phyloP scores from a whole-genome alignment of 352 stramenopile genomes.

The Globisporangium okanoganense region DNA sequence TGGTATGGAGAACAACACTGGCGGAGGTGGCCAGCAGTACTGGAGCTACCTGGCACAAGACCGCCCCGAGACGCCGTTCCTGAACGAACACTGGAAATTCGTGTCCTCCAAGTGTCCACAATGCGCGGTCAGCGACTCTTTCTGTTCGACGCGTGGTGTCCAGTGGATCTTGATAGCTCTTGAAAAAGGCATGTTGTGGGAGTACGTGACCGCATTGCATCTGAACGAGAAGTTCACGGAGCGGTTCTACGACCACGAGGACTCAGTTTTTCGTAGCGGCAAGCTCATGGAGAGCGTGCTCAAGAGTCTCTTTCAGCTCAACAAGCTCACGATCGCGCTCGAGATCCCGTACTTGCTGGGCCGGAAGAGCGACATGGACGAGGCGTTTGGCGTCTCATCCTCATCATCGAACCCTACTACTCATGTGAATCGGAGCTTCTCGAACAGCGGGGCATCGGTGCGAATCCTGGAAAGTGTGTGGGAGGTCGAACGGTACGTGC shows the following conservation, averaged over 20 bases:
- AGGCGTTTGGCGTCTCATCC: slow-evolving; percentile 31
- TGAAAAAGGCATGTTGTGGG: slow-evolving; percentile 47
- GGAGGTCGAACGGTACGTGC: slow-evolving; percentile 73
- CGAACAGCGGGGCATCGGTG: slow-evolving; percentile 22
- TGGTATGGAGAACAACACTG: neutral
- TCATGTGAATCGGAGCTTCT: neutral
- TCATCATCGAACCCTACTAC: slow-evolving; percentile 1
- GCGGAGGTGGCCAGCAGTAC: slow-evolving; percentile 18
- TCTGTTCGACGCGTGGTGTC: slow-evolving; percentile 64
- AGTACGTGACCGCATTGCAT: slow-evolving; percentile 54
- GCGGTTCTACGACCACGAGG: slow-evolving; percentile 49
- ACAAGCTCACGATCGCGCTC: slow-evolving; percentile 41
- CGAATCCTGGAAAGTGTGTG: slow-evolving; percentile 64
- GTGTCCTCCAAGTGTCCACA: slow-evolving; percentile 43
- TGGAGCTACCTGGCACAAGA: slow-evolving; percentile 69
- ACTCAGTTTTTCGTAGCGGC: slow-evolving; percentile 39
- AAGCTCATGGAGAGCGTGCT: slow-evolving; percentile 48
- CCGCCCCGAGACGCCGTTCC: slow-evolving; percentile 33
- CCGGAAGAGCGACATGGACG: slow-evolving; percentile 36
- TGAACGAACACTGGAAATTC: slow-evolving; percentile 67
- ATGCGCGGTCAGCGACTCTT: slow-evolving; percentile 50
- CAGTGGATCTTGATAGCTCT: slow-evolving; percentile 73
- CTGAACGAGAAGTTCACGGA: slow-evolving; percentile 36
- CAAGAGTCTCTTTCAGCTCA: slow-evolving; percentile 42
- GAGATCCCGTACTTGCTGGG: slow-evolving; percentile 51